Conservation (phyloP, 306 rosid species). For the Acmispon strigosus region DNA sequence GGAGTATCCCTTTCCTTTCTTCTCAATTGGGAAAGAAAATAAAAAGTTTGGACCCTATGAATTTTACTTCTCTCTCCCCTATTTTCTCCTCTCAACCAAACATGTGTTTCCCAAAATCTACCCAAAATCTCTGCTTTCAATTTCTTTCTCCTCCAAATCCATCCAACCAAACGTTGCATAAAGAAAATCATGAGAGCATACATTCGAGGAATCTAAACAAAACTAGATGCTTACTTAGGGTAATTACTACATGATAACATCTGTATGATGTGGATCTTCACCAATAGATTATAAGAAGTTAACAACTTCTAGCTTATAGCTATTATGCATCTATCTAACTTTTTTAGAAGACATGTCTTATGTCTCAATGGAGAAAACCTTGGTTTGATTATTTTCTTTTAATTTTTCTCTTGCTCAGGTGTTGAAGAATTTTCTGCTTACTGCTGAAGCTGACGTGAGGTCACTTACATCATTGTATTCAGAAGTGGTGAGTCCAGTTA, state of each 20-base stretch:
- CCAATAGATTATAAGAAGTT: not conserved
- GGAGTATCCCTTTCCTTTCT: too few species aligned
- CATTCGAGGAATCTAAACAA: not conserved
- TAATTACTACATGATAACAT: not conserved
- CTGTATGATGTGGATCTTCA: not conserved
- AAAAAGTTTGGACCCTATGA: too few species aligned
- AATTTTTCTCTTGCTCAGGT: slow-evolving; percentile 50
- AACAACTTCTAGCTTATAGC: not conserved
- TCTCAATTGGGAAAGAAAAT: too few species aligned
- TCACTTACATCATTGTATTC: slow-evolving; percentile 84
- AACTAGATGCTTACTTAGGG: not conserved
- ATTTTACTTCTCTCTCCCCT: too few species aligned
- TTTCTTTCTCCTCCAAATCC: too few species aligned
- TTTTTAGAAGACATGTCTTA: not conserved
- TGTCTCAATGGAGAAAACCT: not conserved
- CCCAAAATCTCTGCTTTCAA: too few species aligned
- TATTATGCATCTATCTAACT: slow-evolving; percentile 3
- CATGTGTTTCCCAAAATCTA: too few species aligned
- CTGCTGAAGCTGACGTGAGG: slow-evolving; percentile 98
- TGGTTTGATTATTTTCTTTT: slow-evolving; percentile 4
- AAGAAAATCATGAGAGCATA: not conserved
- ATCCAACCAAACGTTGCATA: too few species aligned
- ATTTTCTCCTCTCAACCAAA: too few species aligned
- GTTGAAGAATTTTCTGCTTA: slow-evolving; percentile 77
- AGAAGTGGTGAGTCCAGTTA: slow-evolving; percentile 73